These are phyloP conservation scores for Sergeia podlipaevii DNA, from an alignment of 208 protist genomes.

Conservation along the genomic window DNA sequence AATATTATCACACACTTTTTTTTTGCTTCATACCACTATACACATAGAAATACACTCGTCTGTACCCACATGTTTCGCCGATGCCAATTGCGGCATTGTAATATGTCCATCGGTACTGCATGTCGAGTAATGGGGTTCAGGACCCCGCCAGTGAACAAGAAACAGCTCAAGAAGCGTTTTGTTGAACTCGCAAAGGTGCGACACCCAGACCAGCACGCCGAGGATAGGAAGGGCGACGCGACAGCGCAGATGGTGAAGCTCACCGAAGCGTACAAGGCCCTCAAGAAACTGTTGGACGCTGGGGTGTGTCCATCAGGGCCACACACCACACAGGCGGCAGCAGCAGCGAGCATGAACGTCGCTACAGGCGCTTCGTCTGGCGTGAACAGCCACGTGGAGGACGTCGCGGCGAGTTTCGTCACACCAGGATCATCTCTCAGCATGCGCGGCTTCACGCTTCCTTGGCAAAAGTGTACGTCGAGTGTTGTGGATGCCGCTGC, in stretches of 20 bases:
- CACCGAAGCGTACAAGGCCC: constrained; percentile 63
- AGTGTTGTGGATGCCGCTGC: constrained; percentile 12
- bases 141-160: constrained; percentile 41
- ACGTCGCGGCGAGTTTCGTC: constrained; percentile 41
- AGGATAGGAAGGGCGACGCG: constrained; percentile 20
- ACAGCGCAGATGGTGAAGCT: constrained; percentile 53
- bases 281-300: constrained; percentile 53
- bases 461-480: constrained; percentile 60
- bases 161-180: constrained; percentile 65
- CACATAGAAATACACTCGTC: too few relatives aligned
- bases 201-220: constrained; percentile 64
- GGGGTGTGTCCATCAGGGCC: constrained; percentile 20
- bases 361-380: constrained; percentile 8
- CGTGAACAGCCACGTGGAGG: constrained; percentile 14
- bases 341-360: background rate
- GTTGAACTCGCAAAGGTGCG: constrained; percentile 60
- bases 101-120: constrained; percentile 52
- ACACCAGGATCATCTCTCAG: constrained; percentile 58
- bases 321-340: background rate
- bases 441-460: constrained; percentile 48
- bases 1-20: too few relatives aligned
- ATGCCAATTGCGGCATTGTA: constrained; percentile 15
- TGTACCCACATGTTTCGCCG: constrained; percentile 39
- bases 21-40: too few relatives aligned
- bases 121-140: constrained; percentile 61